A percentile compares a stretch with the other conserved stretches of the same genome.
Evolutionary conservation across 768 basidiomycete species (phyloP).

Genomic region (Podaxis sp.): DNA sequence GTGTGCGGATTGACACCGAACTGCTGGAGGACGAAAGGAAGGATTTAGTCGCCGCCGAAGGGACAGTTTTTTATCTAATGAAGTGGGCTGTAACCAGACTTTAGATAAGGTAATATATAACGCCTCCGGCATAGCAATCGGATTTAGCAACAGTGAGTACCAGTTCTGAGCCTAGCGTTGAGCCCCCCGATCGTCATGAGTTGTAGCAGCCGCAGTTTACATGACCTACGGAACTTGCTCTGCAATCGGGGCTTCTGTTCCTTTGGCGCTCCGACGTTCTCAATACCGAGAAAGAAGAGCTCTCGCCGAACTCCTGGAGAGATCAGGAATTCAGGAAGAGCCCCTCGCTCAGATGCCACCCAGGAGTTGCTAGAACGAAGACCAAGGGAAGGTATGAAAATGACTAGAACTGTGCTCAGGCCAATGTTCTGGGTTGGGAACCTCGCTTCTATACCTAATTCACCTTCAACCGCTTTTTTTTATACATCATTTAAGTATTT

Average conservation of each 20-base stretch:
- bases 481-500: background rate
- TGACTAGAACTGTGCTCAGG: background rate
- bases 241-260: no score
- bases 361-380: no score
- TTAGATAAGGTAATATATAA: background rate
- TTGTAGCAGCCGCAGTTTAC: no score
- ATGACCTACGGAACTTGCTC: no score
- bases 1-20: background rate
- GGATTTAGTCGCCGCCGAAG: background rate
- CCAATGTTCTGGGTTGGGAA: no score
- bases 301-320: no score
- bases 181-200: background rate
- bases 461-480: background rate
- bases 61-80: background rate
- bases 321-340: no score
- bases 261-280: no score
- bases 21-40: background rate
- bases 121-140: background rate
- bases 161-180: background rate
- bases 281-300: no score
- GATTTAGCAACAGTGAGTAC: background rate
- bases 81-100: background rate
- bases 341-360: no score
- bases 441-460: background rate
- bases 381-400: background rate